phyloP scores from a whole-genome alignment of 129 eudicot genomes.

The Chrysanthemum makinoi region DNA sequence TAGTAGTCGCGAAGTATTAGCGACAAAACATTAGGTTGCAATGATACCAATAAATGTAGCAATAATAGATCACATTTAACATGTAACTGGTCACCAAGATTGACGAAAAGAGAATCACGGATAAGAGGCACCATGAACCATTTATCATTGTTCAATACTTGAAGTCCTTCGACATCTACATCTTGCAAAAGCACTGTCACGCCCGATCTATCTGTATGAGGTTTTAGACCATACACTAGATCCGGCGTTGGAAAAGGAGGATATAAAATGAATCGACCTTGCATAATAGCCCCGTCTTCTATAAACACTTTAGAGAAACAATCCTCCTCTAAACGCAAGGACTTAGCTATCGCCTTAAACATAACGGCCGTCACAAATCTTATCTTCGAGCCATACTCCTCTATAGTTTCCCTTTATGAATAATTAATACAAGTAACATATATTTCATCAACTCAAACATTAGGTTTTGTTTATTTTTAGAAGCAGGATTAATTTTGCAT shows the following conservation, averaged over 20 bases:
- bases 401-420: conserved; percentile 35
- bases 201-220: conserved; percentile 37
- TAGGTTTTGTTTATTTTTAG: not conserved
- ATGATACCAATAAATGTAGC: not conserved
- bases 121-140: conserved; percentile 42
- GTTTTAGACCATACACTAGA: conserved; percentile 29
- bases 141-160: conserved; percentile 24
- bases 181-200: conserved; percentile 41
- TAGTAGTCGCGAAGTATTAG: not conserved
- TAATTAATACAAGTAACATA: too few relatives aligned
- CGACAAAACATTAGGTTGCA: not conserved
- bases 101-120: conserved; percentile 12
- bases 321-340: conserved; percentile 3
- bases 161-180: conserved; percentile 36
- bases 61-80: not conserved
- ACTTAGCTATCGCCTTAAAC: conserved; percentile 11
- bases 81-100: conserved; percentile 15
- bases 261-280: conserved; percentile 30
- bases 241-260: conserved; percentile 39
- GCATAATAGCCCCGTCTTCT: conserved; percentile 6
- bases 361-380: conserved; percentile 22
- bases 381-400: conserved; percentile 36
- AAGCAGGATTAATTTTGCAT: not conserved
- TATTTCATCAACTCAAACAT: not conserved
- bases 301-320: conserved; percentile 4